These are phyloP conservation scores for Quillaja saponaria DNA, from an alignment of 306 rosid genomes.

Conservation along the genomic window DNA sequence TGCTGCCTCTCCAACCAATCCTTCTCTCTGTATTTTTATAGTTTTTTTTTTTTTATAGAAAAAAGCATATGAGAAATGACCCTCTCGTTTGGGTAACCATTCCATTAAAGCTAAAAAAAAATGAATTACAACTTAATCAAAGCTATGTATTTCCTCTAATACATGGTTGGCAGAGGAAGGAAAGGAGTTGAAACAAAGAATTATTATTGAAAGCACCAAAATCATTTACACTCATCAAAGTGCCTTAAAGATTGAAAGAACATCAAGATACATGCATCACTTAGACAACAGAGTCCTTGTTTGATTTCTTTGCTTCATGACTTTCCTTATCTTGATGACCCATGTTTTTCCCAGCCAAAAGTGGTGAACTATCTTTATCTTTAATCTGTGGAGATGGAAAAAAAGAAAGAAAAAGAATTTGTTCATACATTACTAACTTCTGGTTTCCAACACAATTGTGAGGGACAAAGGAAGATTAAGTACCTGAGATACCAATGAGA, in stretches of 20 bases:
- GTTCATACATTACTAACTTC: not conserved
- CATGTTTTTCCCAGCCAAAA: constrained; percentile 57
- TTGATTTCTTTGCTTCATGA: constrained; percentile 69
- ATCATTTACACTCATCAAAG: constrained; percentile 49
- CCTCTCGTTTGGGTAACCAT: too few relatives aligned
- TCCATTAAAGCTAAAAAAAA: constrained; percentile 11
- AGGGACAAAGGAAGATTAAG: not conserved
- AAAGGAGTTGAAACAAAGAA: too few relatives aligned
- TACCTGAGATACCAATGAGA: constrained; percentile 68
- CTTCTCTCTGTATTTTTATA: too few relatives aligned
- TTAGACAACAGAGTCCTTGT: constrained; percentile 79
- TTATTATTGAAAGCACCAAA: constrained; percentile 8
- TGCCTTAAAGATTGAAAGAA: constrained; percentile 36
- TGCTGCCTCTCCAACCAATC: too few relatives aligned
- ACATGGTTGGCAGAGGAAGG: too few relatives aligned
- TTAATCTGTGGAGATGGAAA: constrained; percentile 45
- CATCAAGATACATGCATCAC: constrained; percentile 20
- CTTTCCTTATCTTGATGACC: constrained; percentile 66
- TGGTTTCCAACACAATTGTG: too few relatives aligned
- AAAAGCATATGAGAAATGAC: too few relatives aligned
- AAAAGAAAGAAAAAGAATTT: constrained; percentile 6
- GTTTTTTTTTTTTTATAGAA: not conserved
- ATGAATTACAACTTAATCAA: constrained; percentile 23
- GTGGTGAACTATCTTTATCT: constrained; percentile 65
- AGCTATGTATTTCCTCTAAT: too few relatives aligned